Evolutionary conservation across 148 eudicot species (phyloP), one percentile per base, ranked within the genome.

Genomic region (Cornus suecica): DNA sequence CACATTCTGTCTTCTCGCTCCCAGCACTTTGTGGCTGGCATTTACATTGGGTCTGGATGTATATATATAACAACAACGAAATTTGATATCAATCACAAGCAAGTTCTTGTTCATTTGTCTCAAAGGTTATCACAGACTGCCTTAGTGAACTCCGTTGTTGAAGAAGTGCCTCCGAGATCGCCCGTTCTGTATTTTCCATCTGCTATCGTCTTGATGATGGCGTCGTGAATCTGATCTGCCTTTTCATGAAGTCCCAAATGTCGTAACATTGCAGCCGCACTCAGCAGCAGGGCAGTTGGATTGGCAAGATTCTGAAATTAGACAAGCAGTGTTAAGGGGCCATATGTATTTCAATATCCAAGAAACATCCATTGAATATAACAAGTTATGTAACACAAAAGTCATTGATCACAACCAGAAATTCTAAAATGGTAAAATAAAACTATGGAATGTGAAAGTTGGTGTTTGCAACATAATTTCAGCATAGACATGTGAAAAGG

Each of bases 101-200:
- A 7, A n/a, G 4, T 58, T 1, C 24, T 58, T 58, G 25, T 58
- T 20, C 22, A 58, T 58, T 56, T 58, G 62, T 22, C 62, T 58
- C 24, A 58, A 22, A 58, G 62, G 62, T 58, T 20, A 22, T 58
- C 25, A 1, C 62, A 58, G 62, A 58, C 24, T 58, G 62, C 62
- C 8, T 11, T 22, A 18, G 62, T 58, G 24, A 58, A 58, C 62
- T 58, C 62, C n/a, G 23, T 58, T 58, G 62, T 58, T 20, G 62
- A 58, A 58, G 62, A 58, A 58, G 62, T 58, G 62, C 62, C 62
- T 58, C 62, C 62, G 7, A 58, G 62, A 22, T 58, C 62, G 20
- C 25, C 20, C n/a, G 62, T 58, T 58, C 62, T 18, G 62, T 58
- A 58, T 25, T 58, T 58, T 58, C 62, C 62, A 20, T 58, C 62